A percentile compares a stretch with the other conserved stretches of the same genome.
Evolutionary conservation across 192 early-diverging fungal genomes (phyloP).

Genomic region (Lobosporangium transversale): DNA sequence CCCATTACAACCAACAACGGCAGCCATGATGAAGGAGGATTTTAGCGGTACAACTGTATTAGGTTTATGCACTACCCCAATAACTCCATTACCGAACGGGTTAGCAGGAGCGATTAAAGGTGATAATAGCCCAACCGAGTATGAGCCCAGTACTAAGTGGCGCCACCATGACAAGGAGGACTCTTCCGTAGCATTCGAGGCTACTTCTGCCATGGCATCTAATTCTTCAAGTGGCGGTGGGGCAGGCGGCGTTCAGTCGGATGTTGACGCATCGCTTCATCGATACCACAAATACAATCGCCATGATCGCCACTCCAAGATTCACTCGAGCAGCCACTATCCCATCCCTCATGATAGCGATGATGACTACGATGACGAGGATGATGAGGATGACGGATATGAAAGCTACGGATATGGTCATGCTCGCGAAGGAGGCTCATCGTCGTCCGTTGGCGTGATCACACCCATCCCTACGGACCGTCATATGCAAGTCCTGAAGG

Average conservation of each 20-base stretch:
- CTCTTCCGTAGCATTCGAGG: constrained; percentile 10
- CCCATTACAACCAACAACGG: constrained; percentile 3
- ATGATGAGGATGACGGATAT: constrained; percentile 37
- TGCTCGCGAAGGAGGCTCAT: too few species aligned
- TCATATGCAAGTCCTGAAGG: constrained; percentile 53
- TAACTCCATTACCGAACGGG: constrained; percentile 9
- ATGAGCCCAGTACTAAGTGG: constrained; percentile 7
- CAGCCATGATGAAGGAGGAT: constrained; percentile 18
- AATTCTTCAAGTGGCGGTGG: constrained; percentile 4
- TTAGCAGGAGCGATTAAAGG: not conserved
- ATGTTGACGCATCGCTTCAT: constrained; percentile 34
- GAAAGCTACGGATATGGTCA: constrained; percentile 38
- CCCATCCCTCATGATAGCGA: not conserved
- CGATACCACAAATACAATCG: constrained; percentile 35
- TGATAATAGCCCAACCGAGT: not conserved
- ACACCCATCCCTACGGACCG: constrained; percentile 53
- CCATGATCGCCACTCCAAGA: constrained; percentile 10
- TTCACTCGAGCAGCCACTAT: constrained; percentile 4
- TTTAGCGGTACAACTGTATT: constrained; percentile 27
- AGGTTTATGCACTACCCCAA: constrained; percentile 22
- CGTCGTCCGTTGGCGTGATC: constrained; percentile 35
- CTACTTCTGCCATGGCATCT: not conserved
- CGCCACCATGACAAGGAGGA: constrained; percentile 2
- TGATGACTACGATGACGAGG: constrained; percentile 13
- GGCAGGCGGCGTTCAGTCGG: not conserved